Evolutionary conservation across 306 rosid species (phyloP).

Genomic region (Gynostemma pentaphyllum): DNA sequence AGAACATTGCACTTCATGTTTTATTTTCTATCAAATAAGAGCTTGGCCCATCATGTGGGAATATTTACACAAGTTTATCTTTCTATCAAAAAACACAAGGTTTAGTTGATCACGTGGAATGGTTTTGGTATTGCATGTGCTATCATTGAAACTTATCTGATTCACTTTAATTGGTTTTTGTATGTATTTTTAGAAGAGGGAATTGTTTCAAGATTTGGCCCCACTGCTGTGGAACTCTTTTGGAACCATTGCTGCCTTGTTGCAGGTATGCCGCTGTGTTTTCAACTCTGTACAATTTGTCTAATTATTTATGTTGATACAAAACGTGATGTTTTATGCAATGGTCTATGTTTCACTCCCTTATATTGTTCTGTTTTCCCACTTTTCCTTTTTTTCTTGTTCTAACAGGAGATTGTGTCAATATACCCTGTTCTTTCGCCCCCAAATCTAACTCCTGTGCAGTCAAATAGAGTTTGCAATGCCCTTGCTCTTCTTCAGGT

Average conservation of each 20-base stretch:
- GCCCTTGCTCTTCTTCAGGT: slow-evolving; percentile 93
- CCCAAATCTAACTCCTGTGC: slow-evolving; percentile 52
- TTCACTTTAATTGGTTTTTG: slow-evolving; percentile 14
- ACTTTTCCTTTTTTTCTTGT: neutral
- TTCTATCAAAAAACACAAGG: too few species aligned
- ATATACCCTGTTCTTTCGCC: slow-evolving; percentile 69
- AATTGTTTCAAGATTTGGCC: slow-evolving; percentile 89
- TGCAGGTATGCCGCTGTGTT: slow-evolving; percentile 38
- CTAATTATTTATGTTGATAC: neutral
- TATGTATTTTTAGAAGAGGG: slow-evolving; percentile 59
- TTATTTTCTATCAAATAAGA: neutral
- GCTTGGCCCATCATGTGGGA: neutral
- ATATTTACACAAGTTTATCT: too few species aligned
- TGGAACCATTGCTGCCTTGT: slow-evolving; percentile 86
- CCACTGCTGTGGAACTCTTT: slow-evolving; percentile 94
- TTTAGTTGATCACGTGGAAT: slow-evolving; percentile 8
- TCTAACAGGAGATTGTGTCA: slow-evolving; percentile 57
- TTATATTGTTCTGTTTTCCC: neutral
- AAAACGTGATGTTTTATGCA: neutral
- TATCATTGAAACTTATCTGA: slow-evolving; percentile 16
- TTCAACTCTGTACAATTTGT: neutral
- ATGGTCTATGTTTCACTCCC: neutral
- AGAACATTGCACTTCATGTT: too few species aligned
- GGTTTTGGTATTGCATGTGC: slow-evolving; percentile 26
- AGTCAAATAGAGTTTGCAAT: slow-evolving; percentile 84